A percentile compares a stretch with the other conserved stretches of the same genome.
phyloP scores from a whole-genome alignment of 768 basidiomycete genomes.

The Russula sp. region DNA sequence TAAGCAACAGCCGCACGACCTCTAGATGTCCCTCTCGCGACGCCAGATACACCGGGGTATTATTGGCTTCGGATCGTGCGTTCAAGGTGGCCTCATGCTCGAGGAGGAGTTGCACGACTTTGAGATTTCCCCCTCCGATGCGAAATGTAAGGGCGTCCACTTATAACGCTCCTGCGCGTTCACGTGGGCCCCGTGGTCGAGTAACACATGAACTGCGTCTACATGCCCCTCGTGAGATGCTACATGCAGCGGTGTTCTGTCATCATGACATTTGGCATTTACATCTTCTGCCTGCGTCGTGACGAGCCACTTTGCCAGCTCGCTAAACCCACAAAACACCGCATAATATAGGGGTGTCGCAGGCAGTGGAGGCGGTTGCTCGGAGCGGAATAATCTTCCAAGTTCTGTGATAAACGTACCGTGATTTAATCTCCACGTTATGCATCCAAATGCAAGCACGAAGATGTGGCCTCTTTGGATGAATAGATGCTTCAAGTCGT shows the following conservation, averaged over 20 bases:
- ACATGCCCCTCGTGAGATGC: background rate
- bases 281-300: background rate
- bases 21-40: too few relatives aligned
- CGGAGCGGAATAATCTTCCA: too few relatives aligned
- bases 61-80: too few relatives aligned
- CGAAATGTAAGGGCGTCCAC: too few relatives aligned
- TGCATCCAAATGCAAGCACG: background rate
- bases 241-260: background rate
- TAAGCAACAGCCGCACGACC: too few relatives aligned
- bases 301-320: background rate
- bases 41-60: too few relatives aligned
- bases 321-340: background rate
- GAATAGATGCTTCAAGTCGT: background rate
- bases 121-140: too few relatives aligned
- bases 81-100: too few relatives aligned
- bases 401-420: too few relatives aligned
- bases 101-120: too few relatives aligned
- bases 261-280: background rate
- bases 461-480: background rate
- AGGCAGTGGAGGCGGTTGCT: background rate
- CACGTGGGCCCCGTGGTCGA: background rate
- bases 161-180: too few relatives aligned
- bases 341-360: background rate
- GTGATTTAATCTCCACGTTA: too few relatives aligned
- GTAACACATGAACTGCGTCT: background rate